These are phyloP conservation scores for Breynia disticha DNA, from an alignment of 441 rosid genomes.

Conservation along the genomic window DNA sequence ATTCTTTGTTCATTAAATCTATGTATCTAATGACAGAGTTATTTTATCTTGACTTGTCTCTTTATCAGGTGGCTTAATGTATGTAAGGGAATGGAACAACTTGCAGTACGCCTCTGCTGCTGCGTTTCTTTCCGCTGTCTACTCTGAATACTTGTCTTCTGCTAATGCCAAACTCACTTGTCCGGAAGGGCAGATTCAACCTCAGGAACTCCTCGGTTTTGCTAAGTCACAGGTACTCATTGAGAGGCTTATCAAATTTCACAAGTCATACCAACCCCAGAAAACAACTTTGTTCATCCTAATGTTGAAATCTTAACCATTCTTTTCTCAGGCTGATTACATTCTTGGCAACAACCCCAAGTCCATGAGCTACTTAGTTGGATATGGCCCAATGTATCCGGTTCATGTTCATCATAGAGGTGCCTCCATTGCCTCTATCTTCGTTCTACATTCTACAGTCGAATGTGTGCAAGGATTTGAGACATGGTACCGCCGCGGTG, in stretches of 20 bases:
- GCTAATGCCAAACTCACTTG: conserved; percentile 41
- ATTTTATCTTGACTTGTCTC: conserved; percentile 1
- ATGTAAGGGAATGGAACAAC: conserved; percentile 86
- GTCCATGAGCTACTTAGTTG: conserved; percentile 68
- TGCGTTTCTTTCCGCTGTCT: conserved; percentile 55
- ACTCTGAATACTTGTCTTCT: conserved; percentile 49
- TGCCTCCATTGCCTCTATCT: conserved; percentile 58
- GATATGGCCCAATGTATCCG: conserved; percentile 61
- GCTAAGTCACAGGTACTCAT: conserved; percentile 53
- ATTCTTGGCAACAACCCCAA: conserved; percentile 71
- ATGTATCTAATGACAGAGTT: not conserved
- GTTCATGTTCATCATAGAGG: conserved; percentile 77
- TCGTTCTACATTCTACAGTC: conserved; percentile 31
- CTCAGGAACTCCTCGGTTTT: conserved; percentile 44
- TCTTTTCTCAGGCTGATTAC: conserved; percentile 51
- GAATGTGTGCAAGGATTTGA: conserved; percentile 70
- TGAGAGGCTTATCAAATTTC: not conserved
- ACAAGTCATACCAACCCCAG: no score
- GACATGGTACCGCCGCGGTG: conserved; percentile 49
- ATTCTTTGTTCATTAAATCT: not conserved
- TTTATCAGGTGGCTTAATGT: conserved; percentile 63
- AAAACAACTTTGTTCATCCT: no score
- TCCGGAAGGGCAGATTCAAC: conserved; percentile 33
- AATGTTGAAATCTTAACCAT: no score
- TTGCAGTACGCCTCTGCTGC: conserved; percentile 85